Evolutionary conservation across 73 alveolate species (phyloP), one percentile per base, ranked within the genome.

Genomic region (Paramecium caudatum): DNA sequence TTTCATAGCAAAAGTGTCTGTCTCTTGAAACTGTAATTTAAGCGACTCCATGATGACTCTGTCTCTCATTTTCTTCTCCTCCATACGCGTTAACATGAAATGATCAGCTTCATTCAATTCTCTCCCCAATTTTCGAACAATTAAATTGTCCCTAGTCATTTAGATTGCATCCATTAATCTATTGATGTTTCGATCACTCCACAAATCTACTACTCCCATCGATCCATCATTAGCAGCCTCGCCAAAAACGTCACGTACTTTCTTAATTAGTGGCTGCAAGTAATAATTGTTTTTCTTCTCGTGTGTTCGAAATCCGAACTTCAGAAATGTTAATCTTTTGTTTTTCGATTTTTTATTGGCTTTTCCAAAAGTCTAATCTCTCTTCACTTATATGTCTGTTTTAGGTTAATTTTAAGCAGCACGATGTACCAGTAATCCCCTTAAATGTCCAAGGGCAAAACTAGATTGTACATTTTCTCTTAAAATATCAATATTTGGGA

Each of bases 171-270:
- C 83, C 83, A 65, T 65, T 30, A 65, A 36, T 9, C 83, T 36
- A 65, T 65, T 65, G 50, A 65, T 49, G 34, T 65, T 65, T 30
- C 83, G 12, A 65, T 65, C 83, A 65, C 83, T 65, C 83, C 61
- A 65, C 5, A 65, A 33, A 65, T 65, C 83, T 33, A 65, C 83
- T 5, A 65, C 83, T 30, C 55, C 50, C 61, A 65, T 65, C 3
- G 83, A 65, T 8, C 83, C 83, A 65, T 65, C 83, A 65, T 33
- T 65, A 10, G 83, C 83, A 10, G 47, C 30, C 16, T 65, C 83
- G 0, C 83, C 83, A 65, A 33, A 65, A 4, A 36, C 83, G 17
- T 65, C 83, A 17, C 49, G 27, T 12, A 65, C 83, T 15, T 65
- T 65, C 39, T 36, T 65, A 10, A 65, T 65, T 65, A 65, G 34